Evolutionary conservation across 371 early-diverging fungal species (phyloP), one percentile per base, ranked within the genome.

Genomic region (Rhizomucor pusillus): DNA sequence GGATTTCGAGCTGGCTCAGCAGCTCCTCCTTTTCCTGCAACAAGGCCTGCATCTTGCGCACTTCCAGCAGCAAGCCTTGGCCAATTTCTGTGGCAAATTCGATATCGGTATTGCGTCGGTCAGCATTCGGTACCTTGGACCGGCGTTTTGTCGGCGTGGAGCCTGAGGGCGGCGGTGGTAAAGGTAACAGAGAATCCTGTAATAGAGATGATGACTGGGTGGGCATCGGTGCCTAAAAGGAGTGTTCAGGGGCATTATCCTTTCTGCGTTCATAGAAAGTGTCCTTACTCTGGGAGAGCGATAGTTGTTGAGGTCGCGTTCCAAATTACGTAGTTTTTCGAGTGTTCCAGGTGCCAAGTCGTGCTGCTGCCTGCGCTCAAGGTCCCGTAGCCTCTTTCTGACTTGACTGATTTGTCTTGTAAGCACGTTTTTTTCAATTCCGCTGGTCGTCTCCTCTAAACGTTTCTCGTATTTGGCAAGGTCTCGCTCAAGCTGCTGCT

Each of bases 1-100:
- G 72, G 18, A 75, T 71, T 43, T 88, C 86, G 5, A 85, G 70
- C 20, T 75, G 80, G 52, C 80, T 79, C 50, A 82, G 75, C 43
- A 73, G 76, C 55, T 79, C 81, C 18, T 90, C 90, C 39, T 85
- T 78, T 69, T 84, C 82, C 58, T 77, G 76, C 18, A 77, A 33
- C 10, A 60, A 45, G 4, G 62, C 67, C 45, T 79, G 79, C 54
- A 82, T 60, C 50, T 74, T 74, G 6, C 77, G 69, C 16, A 79
- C 69, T 51, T 82, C 79, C 23, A 71, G 48, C 50, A 82, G 56
- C 16, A 82, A 52, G 1, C 69, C 71, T 41, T 82, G 79, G 14
- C 82, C 82, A 35, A 82, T 76, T 36, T 74, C 75, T 11, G 80
- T 71, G 20, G 80, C 80, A 55, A 80, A 73, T 23, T 76, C 73